These are phyloP conservation scores for Scleroderma citrinum DNA, from an alignment of 768 basidiomycete genomes.

Conservation along the genomic window DNA sequence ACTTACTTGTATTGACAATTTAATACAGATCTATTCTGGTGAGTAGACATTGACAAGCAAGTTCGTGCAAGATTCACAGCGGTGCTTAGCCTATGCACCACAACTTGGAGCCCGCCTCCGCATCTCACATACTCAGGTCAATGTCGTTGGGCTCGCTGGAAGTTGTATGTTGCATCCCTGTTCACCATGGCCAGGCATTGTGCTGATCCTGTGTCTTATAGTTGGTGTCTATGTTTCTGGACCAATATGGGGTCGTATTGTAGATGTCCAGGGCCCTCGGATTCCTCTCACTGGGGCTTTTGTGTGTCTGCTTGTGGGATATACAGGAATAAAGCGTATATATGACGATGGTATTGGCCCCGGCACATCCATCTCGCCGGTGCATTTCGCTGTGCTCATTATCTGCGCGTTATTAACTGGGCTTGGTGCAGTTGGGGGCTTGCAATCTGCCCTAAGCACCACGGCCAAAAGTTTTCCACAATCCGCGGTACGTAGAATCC, in stretches of 20 bases:
- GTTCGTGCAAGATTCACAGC: slow-evolving; percentile 32
- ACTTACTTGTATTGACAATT: background rate
- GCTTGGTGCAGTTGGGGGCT: slow-evolving; percentile 62
- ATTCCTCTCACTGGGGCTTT: slow-evolving; percentile 54
- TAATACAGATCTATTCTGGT: slow-evolving; percentile 15
- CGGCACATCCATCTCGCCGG: slow-evolving; percentile 29
- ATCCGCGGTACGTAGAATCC: slow-evolving; percentile 39
- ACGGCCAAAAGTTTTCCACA: slow-evolving; percentile 78
- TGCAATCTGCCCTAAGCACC: slow-evolving; percentile 61
- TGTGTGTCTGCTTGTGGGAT: slow-evolving; percentile 55
- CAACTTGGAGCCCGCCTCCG: slow-evolving; percentile 71
- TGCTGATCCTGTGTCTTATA: slow-evolving; percentile 30
- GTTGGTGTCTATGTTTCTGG: slow-evolving; percentile 72
- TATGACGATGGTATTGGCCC: slow-evolving; percentile 43
- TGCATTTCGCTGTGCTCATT: slow-evolving; percentile 46
- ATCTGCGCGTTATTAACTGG: slow-evolving; percentile 66
- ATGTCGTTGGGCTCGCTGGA: slow-evolving; percentile 66
- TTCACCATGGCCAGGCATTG: background rate
- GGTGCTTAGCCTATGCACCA: slow-evolving; percentile 69
- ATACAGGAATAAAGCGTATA: slow-evolving; percentile 59
- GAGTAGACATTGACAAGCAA: slow-evolving; percentile 11
- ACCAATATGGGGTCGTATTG: slow-evolving; percentile 69
- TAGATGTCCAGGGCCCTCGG: slow-evolving; percentile 63
- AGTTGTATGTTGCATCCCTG: slow-evolving; percentile 42
- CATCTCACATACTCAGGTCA: slow-evolving; percentile 74